Base-by-base conservation (phyloP, 2,329 filamentous ascomycete genomes). In the Aspergillus sp. region DNA sequence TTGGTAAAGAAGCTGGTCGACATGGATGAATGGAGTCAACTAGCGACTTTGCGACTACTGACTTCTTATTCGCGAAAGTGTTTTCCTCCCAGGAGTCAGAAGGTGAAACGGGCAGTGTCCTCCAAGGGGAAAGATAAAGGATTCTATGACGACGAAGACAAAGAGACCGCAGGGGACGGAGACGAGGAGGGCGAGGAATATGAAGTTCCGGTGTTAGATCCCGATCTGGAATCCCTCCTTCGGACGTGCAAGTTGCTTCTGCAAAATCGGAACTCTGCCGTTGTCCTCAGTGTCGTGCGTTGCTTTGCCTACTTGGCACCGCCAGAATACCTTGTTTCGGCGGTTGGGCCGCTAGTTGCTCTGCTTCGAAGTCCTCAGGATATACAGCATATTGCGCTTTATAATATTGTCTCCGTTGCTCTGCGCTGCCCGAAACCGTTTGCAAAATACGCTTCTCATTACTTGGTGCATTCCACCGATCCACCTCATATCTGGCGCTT, bases 1-100 rank as follows among this genome's bases (percentile, higher is more conserved):
- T 72, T 98, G 52, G 83, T 94, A 52, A 87, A 82, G 65, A 95
- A 96, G 73, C 72, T 97, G 44, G 88, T 96, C 27, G 93, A 98
- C 63, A 98, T 98, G 93, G 93, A 98, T 61, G 93, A 98, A 69
- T 98, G 93, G 93, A 86, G 89, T 38, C 93, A 98, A 69, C 68
- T 97, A 45, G 85, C 88, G 2, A 86, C 86, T 2, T 63, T 98
- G 56, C 79, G 82, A 35, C 73, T 98, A 53, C 83, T 97, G 80
- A 84, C 86, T 1, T 73, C 82, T 26, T 98, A 98, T 65, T 82
- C 87, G 2, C 81, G 93, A 46, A 86, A 80, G 62, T 96, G 88
- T 65, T 98, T 98, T 57, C 90, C 93, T 0, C 76, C 77, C 46
- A 78, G 78, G 62, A 85, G 74, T 6, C 74, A 74, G 53, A 81